Evolutionary conservation across 768 basidiomycete species (phyloP).

Genomic region (Panaeolus cyanescens): DNA sequence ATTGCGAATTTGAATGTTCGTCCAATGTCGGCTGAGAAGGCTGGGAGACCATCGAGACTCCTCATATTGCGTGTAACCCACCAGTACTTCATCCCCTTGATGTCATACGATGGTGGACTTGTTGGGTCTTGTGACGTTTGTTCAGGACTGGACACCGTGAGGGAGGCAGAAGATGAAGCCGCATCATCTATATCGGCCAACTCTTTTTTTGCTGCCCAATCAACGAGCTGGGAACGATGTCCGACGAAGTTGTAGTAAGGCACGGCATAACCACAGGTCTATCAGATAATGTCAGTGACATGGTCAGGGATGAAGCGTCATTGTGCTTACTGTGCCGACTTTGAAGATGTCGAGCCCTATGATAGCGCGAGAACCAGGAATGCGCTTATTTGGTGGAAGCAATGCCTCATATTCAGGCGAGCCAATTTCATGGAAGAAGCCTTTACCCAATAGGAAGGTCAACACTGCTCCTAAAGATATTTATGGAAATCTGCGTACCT

Average conservation of each 20-base stretch:
- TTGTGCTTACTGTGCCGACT: conserved; percentile 45
- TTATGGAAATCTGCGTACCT: conserved; percentile 38
- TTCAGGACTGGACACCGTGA: background rate
- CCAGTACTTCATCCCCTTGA: conserved; percentile 55
- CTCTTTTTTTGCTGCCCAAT: conserved; percentile 48
- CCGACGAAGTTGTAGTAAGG: conserved; percentile 60
- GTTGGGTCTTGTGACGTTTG: background rate
- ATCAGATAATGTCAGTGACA: background rate
- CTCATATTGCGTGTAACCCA: conserved; percentile 51
- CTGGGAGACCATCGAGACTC: conserved; percentile 63
- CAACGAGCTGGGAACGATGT: conserved; percentile 54
- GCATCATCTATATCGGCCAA: conserved; percentile 31
- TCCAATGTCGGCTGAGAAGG: conserved; percentile 28
- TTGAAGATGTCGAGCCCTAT: conserved; percentile 64
- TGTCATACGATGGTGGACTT: conserved; percentile 16
- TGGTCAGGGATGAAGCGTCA: background rate
- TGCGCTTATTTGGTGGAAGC: conserved; percentile 46
- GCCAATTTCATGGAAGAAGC: conserved; percentile 62
- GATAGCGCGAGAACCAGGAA: conserved; percentile 59
- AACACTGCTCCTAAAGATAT: background rate
- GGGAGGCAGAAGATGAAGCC: conserved; percentile 9
- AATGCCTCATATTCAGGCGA: conserved; percentile 59
- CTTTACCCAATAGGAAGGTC: conserved; percentile 28
- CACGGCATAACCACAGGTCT: conserved; percentile 72
- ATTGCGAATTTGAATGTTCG: conserved; percentile 16